Evolutionary conservation across 2,329 filamentous ascomycete genomes (phyloP), one percentile per base, ranked within the genome.

Genomic region (Penicillium brevicompactum): DNA sequence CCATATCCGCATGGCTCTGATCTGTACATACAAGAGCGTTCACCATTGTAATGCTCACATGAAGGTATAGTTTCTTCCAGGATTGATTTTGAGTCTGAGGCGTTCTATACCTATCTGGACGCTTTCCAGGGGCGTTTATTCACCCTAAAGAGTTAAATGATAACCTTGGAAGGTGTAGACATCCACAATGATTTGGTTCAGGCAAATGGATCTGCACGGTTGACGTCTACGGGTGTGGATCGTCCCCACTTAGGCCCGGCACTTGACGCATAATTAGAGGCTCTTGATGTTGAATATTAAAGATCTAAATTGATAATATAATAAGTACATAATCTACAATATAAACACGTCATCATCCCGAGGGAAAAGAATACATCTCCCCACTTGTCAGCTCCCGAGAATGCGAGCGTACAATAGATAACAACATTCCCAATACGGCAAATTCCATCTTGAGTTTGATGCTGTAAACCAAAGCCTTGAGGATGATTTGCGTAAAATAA

Each of bases 401-500:
- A 40, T 30, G 44, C 13, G 34, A 43, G 38, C 56, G 53, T 14
- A 54, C 53, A 37, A 59, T 46, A 1, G 57, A 54, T 9, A 77
- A 69, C 21, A 78, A 62, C 58, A 74, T 73, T n/a, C 79, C 70
- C 18, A 85, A 69, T 42, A 84, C 76, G 24, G 79, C 76, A 59
- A 79, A 77, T 65, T 84, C 83, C n/a, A 83, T 75, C 52, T 82
- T 80, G 37, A 82, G 70, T 73, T 68, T 68, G 49, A 67, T 56
- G 41, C 65, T 67, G 53, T 68, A 68, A 6, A 67, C 57, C 14
- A 60, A 68, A 6, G 67, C 67, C 53, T 76, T 76, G 55, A 70
- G 63, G 13, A 65, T 66, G 7, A 67, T 66, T 53, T 77, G 72
- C 14, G 73, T 60, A 14, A 67, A 60, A 24, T 70, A 72, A 24